Percentiles rank a stretch among this genome's conserved stretches.
These are phyloP conservation scores for Sophora flavescens DNA, from an alignment of 306 rosid species.

Conservation along the genomic window DNA sequence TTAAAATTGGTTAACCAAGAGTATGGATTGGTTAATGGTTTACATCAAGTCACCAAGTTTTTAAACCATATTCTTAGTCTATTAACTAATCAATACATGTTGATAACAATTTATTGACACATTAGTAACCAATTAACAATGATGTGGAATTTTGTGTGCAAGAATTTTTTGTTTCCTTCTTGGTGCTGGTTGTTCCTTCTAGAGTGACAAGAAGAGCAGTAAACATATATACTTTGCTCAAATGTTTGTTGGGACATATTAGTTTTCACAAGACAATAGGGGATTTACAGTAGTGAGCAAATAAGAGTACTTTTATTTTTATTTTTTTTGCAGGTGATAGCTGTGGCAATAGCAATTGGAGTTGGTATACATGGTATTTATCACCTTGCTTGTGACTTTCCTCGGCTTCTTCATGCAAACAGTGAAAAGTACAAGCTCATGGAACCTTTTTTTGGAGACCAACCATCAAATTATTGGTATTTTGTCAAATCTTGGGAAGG, in stretches of 20 bases:
- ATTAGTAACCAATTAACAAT: too few species aligned
- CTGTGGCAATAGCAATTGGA: slow-evolving; percentile 57
- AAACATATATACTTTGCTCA: background rate
- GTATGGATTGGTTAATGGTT: background rate
- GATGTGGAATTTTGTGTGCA: too few species aligned
- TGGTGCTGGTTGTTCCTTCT: background rate
- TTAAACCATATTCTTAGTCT: background rate
- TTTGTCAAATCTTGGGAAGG: slow-evolving; percentile 72
- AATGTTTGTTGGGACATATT: slow-evolving; percentile 3
- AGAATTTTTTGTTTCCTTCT: too few species aligned
- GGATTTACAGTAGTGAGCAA: slow-evolving; percentile 2
- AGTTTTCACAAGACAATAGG: slow-evolving; percentile 9
- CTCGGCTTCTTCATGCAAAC: slow-evolving; percentile 57
- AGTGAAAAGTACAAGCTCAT: slow-evolving; percentile 55
- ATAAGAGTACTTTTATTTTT: background rate
- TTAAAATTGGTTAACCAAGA: too few species aligned
- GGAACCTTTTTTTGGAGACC: slow-evolving; percentile 57
- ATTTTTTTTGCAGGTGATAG: slow-evolving; percentile 53
- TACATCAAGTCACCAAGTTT: background rate
- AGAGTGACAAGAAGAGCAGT: slow-evolving; percentile 14
- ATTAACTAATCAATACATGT: background rate
- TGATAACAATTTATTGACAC: background rate
- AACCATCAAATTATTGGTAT: slow-evolving; percentile 61
- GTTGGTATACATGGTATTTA: slow-evolving; percentile 60
- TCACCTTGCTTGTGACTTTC: slow-evolving; percentile 67